Conservation (phyloP, 768 basidiomycete species). For the Ephemerocybe angulata region DNA sequence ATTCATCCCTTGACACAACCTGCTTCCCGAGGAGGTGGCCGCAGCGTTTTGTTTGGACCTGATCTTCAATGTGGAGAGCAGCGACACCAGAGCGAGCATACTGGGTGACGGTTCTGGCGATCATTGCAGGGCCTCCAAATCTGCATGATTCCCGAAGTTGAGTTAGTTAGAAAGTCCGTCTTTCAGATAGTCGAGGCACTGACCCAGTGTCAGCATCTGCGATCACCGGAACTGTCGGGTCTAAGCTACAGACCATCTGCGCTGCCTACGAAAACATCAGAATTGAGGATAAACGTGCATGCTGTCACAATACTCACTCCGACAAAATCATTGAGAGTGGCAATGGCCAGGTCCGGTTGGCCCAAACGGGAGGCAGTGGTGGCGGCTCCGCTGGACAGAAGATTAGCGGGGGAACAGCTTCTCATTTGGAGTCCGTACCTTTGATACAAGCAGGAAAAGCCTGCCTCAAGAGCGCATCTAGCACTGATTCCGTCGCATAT, state of each 20-base stretch:
- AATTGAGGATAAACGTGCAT: background rate
- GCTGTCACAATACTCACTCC: conserved; percentile 32
- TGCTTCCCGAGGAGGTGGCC: conserved; percentile 80
- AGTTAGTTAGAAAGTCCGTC: too few species aligned
- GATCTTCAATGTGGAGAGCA: conserved; percentile 76
- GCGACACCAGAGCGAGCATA: conserved; percentile 70
- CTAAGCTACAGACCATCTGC: conserved; percentile 64
- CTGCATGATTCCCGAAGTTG: too few species aligned
- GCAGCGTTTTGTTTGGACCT: conserved; percentile 79
- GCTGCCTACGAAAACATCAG: conserved; percentile 40
- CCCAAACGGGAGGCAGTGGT: conserved; percentile 78
- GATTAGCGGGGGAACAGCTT: background rate
- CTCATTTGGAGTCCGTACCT: conserved; percentile 36
- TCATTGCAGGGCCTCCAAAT: conserved; percentile 73
- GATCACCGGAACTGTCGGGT: conserved; percentile 66
- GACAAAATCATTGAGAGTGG: conserved; percentile 75
- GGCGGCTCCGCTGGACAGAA: conserved; percentile 57
- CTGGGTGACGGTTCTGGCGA: conserved; percentile 71
- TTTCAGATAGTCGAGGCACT: too few species aligned
- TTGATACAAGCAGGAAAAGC: conserved; percentile 75
- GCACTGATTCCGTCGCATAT: conserved; percentile 81
- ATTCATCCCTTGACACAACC: conserved; percentile 76
- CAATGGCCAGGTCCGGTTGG: conserved; percentile 76
- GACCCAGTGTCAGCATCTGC: conserved; percentile 81
- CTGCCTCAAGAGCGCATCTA: conserved; percentile 74